Evolutionary conservation across 1,139 yeast genomes (phyloP), one percentile per base, ranked within the genome.

Genomic region (Suhomyces terraborum): DNA sequence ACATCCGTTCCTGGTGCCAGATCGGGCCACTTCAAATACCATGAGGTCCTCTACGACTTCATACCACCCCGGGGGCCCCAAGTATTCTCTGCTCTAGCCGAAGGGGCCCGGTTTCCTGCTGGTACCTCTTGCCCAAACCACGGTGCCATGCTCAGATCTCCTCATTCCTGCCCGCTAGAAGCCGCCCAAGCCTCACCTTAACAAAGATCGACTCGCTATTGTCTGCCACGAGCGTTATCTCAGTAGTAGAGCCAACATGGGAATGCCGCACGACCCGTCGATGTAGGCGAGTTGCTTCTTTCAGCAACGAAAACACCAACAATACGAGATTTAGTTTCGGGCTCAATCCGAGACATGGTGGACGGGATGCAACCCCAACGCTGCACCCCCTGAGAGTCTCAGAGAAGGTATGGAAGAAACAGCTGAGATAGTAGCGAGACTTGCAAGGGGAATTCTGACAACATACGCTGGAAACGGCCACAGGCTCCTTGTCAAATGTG

Each of bases 151-250:
- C 10, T 16, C 18, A 28, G 26, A 23, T 23, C 32, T 29, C 4
- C 32, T 20, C 32, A 6, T 27, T 20, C 10, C 23, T 23, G 19
- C 32, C 32, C 32, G 32, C 22, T n/a, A 12, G 22, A 8, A 18
- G 22, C 32, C 32, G 32, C 32, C 32, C 23, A 23, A 29, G 32
- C 32, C 32, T 16, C 32, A 18, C 12, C n/a, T n/a, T 23, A 29
- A 29, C 21, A 29, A 29, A 29, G 32, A 18, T 29, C 32, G 22
- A 28, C 32, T 18, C 16, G 32, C 32, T 29, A 29, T 29, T 29
- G 32, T 29, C 22, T 19, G 32, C 23, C 23, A 29, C 21, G 32
- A 29, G 32, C 32, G 32, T 29, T 29, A 29, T 29, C 32, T 12
- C 32, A 29, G 32, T 29, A 29, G 32, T 20, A 29, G 20, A 18